Conservation (phyloP, 352 stramenopile genomes). For the Globisporangium takayamanum region DNA sequence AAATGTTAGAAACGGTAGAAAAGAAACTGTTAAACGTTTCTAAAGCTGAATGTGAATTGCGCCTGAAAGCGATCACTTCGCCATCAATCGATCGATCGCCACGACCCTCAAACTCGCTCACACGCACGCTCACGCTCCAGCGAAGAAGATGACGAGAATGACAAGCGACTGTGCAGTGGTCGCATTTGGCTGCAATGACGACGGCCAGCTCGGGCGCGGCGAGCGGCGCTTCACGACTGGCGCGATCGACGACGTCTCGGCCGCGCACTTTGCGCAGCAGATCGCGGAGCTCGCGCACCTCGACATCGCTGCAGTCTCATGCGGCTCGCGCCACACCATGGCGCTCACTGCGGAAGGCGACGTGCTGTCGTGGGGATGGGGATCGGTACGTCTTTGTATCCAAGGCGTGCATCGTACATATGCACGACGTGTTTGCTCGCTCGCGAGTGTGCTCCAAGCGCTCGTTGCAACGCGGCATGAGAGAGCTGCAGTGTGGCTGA, state of each 20-base stretch:
- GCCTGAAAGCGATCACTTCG: no score
- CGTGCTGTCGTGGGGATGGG: conserved; percentile 77
- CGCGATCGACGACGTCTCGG: conserved; percentile 63
- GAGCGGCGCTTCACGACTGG: conserved; percentile 46
- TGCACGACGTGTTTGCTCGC: not conserved
- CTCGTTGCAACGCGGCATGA: not conserved
- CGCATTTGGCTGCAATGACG: conserved; percentile 80
- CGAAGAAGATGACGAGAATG: not conserved
- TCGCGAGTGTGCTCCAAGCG: not conserved
- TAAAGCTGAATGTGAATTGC: no score
- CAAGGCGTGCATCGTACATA: not conserved
- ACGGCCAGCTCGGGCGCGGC: conserved; percentile 70
- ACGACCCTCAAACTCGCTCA: no score
- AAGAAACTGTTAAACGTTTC: no score
- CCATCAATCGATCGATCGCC: no score
- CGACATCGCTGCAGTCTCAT: conserved; percentile 64
- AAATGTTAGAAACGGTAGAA: no score
- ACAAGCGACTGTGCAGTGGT: conserved; percentile 34
- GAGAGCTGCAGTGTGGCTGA: not conserved
- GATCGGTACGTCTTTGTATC: conserved; percentile 36
- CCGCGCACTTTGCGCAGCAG: conserved; percentile 68
- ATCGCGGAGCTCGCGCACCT: conserved; percentile 39
- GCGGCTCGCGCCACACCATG: conserved; percentile 78
- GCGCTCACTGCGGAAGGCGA: conserved; percentile 55
- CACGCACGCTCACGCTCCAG: no score